phyloP scores from a whole-genome alignment of 495 filamentous ascomycete species.

The Sordaria brevicollis region DNA sequence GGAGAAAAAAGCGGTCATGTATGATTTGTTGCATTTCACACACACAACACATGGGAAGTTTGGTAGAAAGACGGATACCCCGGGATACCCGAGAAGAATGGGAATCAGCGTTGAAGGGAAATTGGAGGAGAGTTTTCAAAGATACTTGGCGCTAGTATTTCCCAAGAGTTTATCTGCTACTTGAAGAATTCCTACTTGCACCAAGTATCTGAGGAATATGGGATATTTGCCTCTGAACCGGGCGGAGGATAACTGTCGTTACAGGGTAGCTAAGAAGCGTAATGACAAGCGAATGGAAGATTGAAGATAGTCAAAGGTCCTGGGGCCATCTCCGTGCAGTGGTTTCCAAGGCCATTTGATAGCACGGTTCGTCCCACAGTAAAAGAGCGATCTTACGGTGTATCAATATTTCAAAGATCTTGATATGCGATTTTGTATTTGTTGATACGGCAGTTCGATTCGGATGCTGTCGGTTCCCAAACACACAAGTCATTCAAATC shows the following conservation, averaged over 20 bases:
- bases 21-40: background rate
- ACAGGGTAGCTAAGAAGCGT: background rate
- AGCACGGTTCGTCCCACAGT: too few relatives aligned
- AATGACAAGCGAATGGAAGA: background rate
- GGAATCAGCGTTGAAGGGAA: background rate
- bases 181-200: background rate
- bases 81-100: background rate
- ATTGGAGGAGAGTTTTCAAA: background rate
- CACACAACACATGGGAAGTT: too few relatives aligned
- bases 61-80: background rate
- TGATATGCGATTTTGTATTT: too few relatives aligned
- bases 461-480: too few relatives aligned
- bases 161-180: background rate
- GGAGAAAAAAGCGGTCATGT: background rate
- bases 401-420: too few relatives aligned
- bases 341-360: too few relatives aligned
- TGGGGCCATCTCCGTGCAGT: too few relatives aligned
- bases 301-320: background rate
- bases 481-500: too few relatives aligned
- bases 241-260: background rate
- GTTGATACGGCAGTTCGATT: too few relatives aligned
- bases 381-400: too few relatives aligned
- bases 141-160: background rate
- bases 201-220: conserved; percentile 4
- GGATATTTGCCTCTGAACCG: background rate